Evolutionary conservation across 78 protist species (phyloP).

Genomic region (Dictyostelium purpureum): DNA sequence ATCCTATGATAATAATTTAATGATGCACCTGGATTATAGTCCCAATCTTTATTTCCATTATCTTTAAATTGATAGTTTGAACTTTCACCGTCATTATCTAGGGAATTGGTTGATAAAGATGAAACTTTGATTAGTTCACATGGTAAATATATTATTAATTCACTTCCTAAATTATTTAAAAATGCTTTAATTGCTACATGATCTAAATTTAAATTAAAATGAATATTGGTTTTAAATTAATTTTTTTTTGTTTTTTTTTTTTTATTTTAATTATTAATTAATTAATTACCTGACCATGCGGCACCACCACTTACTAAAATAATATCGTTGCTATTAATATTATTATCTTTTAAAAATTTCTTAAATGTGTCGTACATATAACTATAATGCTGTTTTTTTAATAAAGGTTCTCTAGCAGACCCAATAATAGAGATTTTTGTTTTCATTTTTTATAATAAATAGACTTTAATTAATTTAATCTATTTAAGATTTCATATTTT

Average conservation of each 20-base stretch:
- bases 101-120: too few relatives aligned
- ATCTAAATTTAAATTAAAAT: too few relatives aligned
- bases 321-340: background rate
- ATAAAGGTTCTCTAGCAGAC: too few relatives aligned
- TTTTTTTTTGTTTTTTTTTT: too few relatives aligned
- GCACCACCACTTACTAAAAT: constrained; percentile 8
- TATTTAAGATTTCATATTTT: too few relatives aligned
- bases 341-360: background rate
- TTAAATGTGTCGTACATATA: background rate
- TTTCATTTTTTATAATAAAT: too few relatives aligned
- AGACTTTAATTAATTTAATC: too few relatives aligned
- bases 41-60: background rate
- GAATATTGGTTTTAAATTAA: too few relatives aligned
- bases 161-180: background rate
- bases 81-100: background rate
- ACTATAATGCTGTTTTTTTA: background rate
- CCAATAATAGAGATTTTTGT: too few relatives aligned
- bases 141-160: background rate
- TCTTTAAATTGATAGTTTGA: background rate
- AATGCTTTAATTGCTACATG: constrained; percentile 3
- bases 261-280: too few relatives aligned
- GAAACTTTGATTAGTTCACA: too few relatives aligned
- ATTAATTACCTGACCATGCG: constrained; percentile 13
- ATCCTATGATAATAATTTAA: constrained; percentile 1
- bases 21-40: background rate